phyloP scores from a whole-genome alignment of 2,329 filamentous ascomycete genomes.

The Penicillium sp. region DNA sequence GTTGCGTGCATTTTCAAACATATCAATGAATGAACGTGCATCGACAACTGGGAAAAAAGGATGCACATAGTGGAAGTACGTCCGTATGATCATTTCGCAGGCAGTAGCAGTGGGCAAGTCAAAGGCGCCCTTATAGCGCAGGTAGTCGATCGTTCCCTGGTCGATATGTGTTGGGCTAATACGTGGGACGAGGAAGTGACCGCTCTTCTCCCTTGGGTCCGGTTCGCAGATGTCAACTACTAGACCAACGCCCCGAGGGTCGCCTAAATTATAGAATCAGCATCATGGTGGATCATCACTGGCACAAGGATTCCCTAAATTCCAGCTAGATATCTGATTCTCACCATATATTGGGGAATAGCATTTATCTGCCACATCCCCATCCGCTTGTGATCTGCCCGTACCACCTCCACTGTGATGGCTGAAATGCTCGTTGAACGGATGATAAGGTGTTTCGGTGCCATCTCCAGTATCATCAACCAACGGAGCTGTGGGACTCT shows the following conservation, averaged over 20 bases:
- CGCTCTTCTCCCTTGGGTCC: not conserved
- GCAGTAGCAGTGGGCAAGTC: not conserved
- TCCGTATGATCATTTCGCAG: constrained; percentile 5
- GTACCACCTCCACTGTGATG: not conserved
- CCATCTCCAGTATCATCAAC: not conserved
- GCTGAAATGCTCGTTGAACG: not conserved
- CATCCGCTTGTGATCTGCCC: not conserved
- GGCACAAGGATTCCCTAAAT: not conserved
- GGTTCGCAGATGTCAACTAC: not conserved
- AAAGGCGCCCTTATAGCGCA: constrained; percentile 6
- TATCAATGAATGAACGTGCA: constrained; percentile 9
- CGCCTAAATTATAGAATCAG: not conserved
- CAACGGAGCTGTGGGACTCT: not conserved
- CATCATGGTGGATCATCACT: not conserved
- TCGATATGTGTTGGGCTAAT: not conserved
- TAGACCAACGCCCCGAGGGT: not conserved
- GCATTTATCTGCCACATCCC: not conserved
- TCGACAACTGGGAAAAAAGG: constrained; percentile 18
- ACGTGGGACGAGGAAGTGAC: not conserved
- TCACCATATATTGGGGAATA: not conserved
- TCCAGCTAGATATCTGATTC: not conserved
- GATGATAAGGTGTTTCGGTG: not conserved
- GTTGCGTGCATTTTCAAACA: constrained; percentile 4
- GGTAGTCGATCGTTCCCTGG: constrained; percentile 4
- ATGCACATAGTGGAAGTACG: constrained; percentile 20